Evolutionary conservation across 495 filamentous ascomycete genomes (phyloP).

Genomic region (Aspergillus homomorphus): DNA sequence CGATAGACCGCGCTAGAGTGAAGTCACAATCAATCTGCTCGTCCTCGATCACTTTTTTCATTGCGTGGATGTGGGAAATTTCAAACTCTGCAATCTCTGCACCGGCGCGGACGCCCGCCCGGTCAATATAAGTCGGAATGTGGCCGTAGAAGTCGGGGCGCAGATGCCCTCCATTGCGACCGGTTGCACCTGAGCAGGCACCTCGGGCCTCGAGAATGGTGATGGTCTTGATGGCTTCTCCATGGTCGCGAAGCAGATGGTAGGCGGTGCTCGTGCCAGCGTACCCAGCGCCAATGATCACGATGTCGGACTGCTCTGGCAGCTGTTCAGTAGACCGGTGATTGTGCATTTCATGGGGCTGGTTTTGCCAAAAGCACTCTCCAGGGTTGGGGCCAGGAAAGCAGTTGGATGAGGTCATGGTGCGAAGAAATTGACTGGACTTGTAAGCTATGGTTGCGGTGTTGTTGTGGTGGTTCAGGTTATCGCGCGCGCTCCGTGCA

Average conservation of each 20-base stretch:
- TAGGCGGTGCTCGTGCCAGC: conserved; percentile 62
- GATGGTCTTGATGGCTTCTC: conserved; percentile 19
- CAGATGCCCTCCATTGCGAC: conserved; percentile 38
- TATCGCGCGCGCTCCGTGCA: background rate
- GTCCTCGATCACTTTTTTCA: conserved; percentile 32
- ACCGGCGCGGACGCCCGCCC: conserved; percentile 14
- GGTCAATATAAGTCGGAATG: conserved; percentile 29
- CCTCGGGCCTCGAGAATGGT: conserved; percentile 39
- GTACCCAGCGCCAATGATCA: conserved; percentile 70
- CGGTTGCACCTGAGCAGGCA: conserved; percentile 40
- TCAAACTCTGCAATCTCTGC: conserved; percentile 31
- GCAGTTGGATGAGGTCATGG: background rate
- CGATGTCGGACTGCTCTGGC: conserved; percentile 51
- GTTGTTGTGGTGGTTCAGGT: background rate
- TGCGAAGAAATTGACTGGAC: background rate
- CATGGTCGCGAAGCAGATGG: conserved; percentile 45
- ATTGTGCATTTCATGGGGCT: conserved; percentile 51
- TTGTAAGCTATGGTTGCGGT: background rate
- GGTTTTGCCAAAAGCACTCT: conserved; percentile 61
- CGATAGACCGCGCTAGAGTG: conserved; percentile 32
- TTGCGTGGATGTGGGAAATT: conserved; percentile 26
- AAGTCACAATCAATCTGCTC: conserved; percentile 44
- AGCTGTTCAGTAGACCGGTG: conserved; percentile 46
- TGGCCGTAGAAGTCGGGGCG: conserved; percentile 34
- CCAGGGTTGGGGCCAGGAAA: conserved; percentile 56